These are phyloP conservation scores for Adansonia grandidieri DNA, from an alignment of 441 rosid genomes.

Conservation along the genomic window DNA sequence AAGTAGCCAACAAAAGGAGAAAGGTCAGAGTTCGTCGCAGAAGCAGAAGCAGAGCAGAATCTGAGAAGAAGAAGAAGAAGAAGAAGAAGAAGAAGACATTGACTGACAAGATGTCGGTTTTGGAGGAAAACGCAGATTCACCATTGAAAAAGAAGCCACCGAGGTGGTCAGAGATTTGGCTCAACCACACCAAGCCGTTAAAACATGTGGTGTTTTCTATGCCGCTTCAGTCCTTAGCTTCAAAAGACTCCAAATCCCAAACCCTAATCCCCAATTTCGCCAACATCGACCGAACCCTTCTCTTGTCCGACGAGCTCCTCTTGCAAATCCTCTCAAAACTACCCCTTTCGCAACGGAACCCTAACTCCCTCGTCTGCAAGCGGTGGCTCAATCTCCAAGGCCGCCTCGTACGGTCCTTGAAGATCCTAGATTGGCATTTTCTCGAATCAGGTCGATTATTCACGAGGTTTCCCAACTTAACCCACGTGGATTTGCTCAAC, in stretches of 20 bases:
- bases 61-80: constrained; percentile 6
- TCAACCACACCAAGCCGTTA: constrained; percentile 58
- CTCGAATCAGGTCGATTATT: constrained; percentile 57
- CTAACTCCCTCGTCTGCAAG: constrained; percentile 62
- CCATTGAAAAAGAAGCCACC: constrained; percentile 59
- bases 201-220: constrained; percentile 54
- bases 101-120: constrained; percentile 48
- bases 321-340: constrained; percentile 53
- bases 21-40: not conserved
- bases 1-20: not conserved
- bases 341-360: constrained; percentile 54
- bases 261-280: constrained; percentile 48
- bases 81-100: not conserved
- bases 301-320: constrained; percentile 62
- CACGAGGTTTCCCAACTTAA: constrained; percentile 62
- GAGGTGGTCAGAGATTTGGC: constrained; percentile 77
- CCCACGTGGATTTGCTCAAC: constrained; percentile 58
- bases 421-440: constrained; percentile 61
- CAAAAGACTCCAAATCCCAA: constrained; percentile 49
- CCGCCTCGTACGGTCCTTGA: constrained; percentile 53
- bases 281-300: constrained; percentile 61
- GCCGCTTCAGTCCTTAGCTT: constrained; percentile 58
- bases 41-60: constrained; percentile 9
- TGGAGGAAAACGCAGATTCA: constrained; percentile 44
- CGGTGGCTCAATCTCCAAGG: constrained; percentile 74